Percentiles rank a stretch among this genome's conserved stretches.
phyloP scores from a whole-genome alignment of 1,284 basidiomycete species.

The Pascua guehoae region DNA sequence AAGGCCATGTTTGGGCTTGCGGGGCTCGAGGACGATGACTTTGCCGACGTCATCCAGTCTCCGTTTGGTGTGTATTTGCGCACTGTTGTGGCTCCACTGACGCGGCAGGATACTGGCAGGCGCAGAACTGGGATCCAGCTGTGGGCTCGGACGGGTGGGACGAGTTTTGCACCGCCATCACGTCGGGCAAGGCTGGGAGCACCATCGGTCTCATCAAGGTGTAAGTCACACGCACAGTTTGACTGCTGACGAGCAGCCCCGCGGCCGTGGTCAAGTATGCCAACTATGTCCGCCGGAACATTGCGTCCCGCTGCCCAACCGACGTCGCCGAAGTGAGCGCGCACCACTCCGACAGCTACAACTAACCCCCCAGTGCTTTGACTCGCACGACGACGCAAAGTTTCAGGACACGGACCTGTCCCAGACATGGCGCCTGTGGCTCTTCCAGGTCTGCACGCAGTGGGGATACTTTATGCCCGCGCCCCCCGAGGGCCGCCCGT shows the following conservation, averaged over 20 bases:
- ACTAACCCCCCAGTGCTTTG: slow-evolving; percentile 66
- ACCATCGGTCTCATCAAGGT: slow-evolving; percentile 32
- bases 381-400: slow-evolving; percentile 65
- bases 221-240: slow-evolving; percentile 43
- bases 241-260: slow-evolving; percentile 26
- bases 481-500: slow-evolving; percentile 35
- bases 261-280: slow-evolving; percentile 68
- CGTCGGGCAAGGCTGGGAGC: slow-evolving; percentile 34
- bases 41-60: slow-evolving; percentile 62
- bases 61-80: slow-evolving; percentile 22
- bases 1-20: slow-evolving; percentile 71
- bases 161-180: slow-evolving; percentile 63
- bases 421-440: slow-evolving; percentile 79
- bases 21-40: slow-evolving; percentile 69
- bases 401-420: slow-evolving; percentile 63
- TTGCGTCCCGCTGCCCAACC: slow-evolving; percentile 60
- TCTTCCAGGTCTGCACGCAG: slow-evolving; percentile 82
- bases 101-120: slow-evolving; percentile 56
- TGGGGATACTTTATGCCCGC: slow-evolving; percentile 79
- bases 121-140: slow-evolving; percentile 69
- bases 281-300: slow-evolving; percentile 66
- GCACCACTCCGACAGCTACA: neutral
- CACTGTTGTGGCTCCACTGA: neutral
- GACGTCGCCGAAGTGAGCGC: slow-evolving; percentile 42
- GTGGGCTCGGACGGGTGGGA: slow-evolving; percentile 38